These are phyloP conservation scores for Rostrohypoxylon terebratum DNA, from an alignment of 495 filamentous ascomycete species.

Conservation along the genomic window DNA sequence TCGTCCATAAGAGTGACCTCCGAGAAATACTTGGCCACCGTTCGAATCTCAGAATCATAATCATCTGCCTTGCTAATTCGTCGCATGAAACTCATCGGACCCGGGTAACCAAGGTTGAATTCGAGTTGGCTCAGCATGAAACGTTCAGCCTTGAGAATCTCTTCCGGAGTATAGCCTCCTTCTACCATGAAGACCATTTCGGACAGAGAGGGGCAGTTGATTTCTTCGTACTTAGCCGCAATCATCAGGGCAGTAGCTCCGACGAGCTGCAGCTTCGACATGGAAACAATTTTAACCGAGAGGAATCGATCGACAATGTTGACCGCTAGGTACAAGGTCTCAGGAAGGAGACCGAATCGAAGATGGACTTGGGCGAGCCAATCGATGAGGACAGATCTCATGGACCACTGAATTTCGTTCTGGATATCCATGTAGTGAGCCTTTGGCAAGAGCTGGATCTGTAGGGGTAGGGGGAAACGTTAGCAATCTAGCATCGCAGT, in stretches of 20 bases:
- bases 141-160: constrained; percentile 95
- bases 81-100: constrained; percentile 97
- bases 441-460: constrained; percentile 86
- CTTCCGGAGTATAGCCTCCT: constrained; percentile 84
- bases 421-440: constrained; percentile 96
- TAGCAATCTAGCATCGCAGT: constrained; percentile 22
- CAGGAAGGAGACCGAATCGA: constrained; percentile 89
- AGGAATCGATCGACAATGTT: constrained; percentile 98
- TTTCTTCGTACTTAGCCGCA: constrained; percentile 98
- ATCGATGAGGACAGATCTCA: constrained; percentile 97
- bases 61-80: constrained; percentile 99
- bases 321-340: constrained; percentile 91
- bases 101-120: constrained; percentile 95
- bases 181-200: constrained; percentile 99
- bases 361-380: constrained; percentile 97
- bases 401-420: constrained; percentile 98
- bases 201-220: constrained; percentile 91
- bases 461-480: constrained; percentile 24
- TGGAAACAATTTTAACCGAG: constrained; percentile 91
- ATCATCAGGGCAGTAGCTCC: constrained; percentile 96
- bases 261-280: constrained; percentile 94
- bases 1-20: constrained; percentile 98
- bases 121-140: constrained; percentile 97
- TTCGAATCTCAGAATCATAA: constrained; percentile 95
- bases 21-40: constrained; percentile 97